Base-by-base conservation (phyloP, 441 rosid genomes). In the Adansonia grandidieri region DNA sequence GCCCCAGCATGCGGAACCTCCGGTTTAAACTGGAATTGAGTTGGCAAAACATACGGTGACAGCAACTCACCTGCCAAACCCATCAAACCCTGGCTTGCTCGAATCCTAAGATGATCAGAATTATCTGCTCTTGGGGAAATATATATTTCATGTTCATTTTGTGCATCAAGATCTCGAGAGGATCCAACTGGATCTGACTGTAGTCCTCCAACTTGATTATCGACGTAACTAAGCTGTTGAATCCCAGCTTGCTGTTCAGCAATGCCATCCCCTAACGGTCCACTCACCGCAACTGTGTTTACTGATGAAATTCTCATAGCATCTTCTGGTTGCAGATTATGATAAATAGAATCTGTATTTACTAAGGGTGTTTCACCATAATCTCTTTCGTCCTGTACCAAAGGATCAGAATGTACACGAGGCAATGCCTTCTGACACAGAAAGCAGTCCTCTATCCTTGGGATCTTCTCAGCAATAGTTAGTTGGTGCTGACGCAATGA, bases 391-490 rank as follows among this genome's bases (percentile, higher is more conserved):
- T 80, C 87, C 73, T 62, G 88, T 45, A 78, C 82, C 80, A 82
- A 13, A 63, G 93, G 82, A 88, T 92, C 94, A 0, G 87, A 92
- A 87, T 92, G 92, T 44, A 86, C 90, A 83, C 88, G 94, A 78
- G 94, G 94, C 85, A 92, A 84, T 61, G 89, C 87, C 81, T 89
- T 90, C 74, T 89, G 91, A 81, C 92, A 90, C 92, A 88, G 81
- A 44, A 73, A 56, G 75, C 92, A 89, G 74, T 86, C 92, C 61
- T 91, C 92, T 57, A 85, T 71, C 77, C 84, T 85, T 66, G 81
- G 77, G 51, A 75, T 58, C 73, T 81, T 86, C 67, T 85, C 87
- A 40, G 85, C 81, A 79, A 79, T 71, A 61, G 58, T 57, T 63
- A 80, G 68, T 54, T 84, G 89, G 64, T 85, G 90, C 73, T 47